Evolutionary conservation across 176 grass and related monocot genomes (phyloP).

Genomic region (Cymbopogon citratus): DNA sequence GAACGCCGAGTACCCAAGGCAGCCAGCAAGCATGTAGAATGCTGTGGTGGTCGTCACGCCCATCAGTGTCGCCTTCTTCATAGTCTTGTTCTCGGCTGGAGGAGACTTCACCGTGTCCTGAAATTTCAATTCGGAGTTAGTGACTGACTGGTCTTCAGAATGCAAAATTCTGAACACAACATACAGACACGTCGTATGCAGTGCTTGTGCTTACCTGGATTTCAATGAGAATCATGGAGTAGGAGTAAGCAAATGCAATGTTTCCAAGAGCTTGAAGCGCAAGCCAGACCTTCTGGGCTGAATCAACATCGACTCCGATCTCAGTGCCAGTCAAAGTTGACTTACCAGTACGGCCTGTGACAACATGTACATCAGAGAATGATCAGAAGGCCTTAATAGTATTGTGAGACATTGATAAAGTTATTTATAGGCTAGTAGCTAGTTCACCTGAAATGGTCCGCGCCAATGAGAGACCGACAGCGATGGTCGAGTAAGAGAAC

Average conservation of each 20-base stretch:
- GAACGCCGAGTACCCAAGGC: slow-evolving; percentile 77
- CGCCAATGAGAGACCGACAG: slow-evolving; percentile 57
- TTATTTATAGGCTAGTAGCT: not conserved
- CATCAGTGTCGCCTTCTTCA: slow-evolving; percentile 73
- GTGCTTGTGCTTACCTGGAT: slow-evolving; percentile 52
- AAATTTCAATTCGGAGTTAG: not conserved
- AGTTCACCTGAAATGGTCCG: slow-evolving; percentile 44
- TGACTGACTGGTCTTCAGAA: not conserved
- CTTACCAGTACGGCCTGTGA: slow-evolving; percentile 46
- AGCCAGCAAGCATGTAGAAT: slow-evolving; percentile 83
- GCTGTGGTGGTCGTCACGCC: slow-evolving; percentile 69
- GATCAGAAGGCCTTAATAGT: not conserved
- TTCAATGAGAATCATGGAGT: slow-evolving; percentile 89
- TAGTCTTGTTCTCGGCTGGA: slow-evolving; percentile 81
- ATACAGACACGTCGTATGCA: not conserved
- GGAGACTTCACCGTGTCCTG: slow-evolving; percentile 78
- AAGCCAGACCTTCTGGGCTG: slow-evolving; percentile 75
- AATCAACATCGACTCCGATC: slow-evolving; percentile 62
- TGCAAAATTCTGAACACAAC: not conserved
- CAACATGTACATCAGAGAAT: not conserved
- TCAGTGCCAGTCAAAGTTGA: slow-evolving; percentile 57
- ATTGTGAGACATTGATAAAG: not conserved
- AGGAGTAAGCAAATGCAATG: slow-evolving; percentile 89
- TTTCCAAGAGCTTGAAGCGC: slow-evolving; percentile 75
- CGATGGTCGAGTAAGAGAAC: slow-evolving; percentile 68